phyloP scores from a whole-genome alignment of 2,329 filamentous ascomycete species.

The Penicillium sp. region DNA sequence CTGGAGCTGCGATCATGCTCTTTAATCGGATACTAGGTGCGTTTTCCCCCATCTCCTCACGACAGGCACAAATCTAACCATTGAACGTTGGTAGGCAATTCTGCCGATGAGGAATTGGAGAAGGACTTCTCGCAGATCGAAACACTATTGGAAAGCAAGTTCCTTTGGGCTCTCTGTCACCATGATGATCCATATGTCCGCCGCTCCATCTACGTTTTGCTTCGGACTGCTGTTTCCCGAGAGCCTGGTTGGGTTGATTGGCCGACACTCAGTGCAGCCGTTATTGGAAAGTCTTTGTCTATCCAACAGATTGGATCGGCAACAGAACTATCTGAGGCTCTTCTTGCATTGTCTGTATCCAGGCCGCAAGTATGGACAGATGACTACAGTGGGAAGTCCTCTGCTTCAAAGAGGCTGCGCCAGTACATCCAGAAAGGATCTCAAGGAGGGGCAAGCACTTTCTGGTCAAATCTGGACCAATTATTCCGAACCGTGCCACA shows the following conservation, averaged over 20 bases:
- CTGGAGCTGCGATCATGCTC: slow-evolving; percentile 60
- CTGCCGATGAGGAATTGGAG: slow-evolving; percentile 53
- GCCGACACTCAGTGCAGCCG: slow-evolving; percentile 66
- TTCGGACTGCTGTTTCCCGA: slow-evolving; percentile 53
- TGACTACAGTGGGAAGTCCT: slow-evolving; percentile 60
- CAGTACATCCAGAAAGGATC: slow-evolving; percentile 81
- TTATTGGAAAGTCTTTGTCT: slow-evolving; percentile 74
- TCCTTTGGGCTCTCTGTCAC: slow-evolving; percentile 61
- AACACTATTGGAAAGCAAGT: slow-evolving; percentile 64
- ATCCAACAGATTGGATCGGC: slow-evolving; percentile 74
- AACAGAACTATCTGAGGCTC: slow-evolving; percentile 66
- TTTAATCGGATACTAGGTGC: slow-evolving; percentile 57
- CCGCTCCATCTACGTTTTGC: slow-evolving; percentile 58
- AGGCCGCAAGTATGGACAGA: slow-evolving; percentile 75
- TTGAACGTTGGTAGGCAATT: slow-evolving; percentile 30
- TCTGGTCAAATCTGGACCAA: slow-evolving; percentile 69
- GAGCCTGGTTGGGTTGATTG: slow-evolving; percentile 57
- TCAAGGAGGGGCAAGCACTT: slow-evolving; percentile 70
- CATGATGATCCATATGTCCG: slow-evolving; percentile 61
- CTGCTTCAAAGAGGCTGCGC: slow-evolving; percentile 61
- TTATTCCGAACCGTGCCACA: slow-evolving; percentile 62
- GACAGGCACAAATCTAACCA: neutral
- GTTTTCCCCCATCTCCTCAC: neutral
- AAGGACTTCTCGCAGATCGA: slow-evolving; percentile 66
- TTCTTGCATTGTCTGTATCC: slow-evolving; percentile 65